A percentile compares a stretch with the other conserved stretches of the same genome.
Evolutionary conservation across 495 filamentous ascomycete genomes (phyloP).

Genomic region (Penicillium odoratum): DNA sequence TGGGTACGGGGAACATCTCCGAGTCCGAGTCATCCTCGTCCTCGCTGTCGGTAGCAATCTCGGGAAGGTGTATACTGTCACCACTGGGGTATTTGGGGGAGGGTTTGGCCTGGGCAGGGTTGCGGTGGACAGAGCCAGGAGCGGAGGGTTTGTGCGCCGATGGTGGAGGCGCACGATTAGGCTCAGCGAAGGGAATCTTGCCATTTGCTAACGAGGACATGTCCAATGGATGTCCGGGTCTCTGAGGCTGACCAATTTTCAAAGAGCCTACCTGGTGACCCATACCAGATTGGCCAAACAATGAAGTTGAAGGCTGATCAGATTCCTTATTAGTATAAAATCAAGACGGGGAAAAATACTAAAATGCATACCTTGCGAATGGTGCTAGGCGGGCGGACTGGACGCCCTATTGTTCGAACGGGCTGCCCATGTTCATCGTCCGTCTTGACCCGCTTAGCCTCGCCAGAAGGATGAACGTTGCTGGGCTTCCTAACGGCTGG

Average conservation of each 20-base stretch:
- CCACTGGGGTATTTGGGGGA: conserved; percentile 78
- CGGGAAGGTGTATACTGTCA: conserved; percentile 80
- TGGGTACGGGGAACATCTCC: conserved; percentile 60
- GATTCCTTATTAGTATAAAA: not conserved
- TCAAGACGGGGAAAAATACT: conserved; percentile 5
- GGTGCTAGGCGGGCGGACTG: conserved; percentile 71
- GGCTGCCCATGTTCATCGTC: conserved; percentile 54
- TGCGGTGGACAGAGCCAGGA: conserved; percentile 39
- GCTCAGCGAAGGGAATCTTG: conserved; percentile 85
- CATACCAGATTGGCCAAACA: conserved; percentile 56
- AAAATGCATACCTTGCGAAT: conserved; percentile 66
- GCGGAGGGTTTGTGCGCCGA: conserved; percentile 59
- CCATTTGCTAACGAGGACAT: conserved; percentile 81
- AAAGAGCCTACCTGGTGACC: conserved; percentile 43
- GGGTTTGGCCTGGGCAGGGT: conserved; percentile 56
- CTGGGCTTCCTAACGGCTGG: conserved; percentile 42
- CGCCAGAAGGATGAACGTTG: conserved; percentile 47
- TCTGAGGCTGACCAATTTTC: conserved; percentile 49
- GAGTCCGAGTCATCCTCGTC: conserved; percentile 68
- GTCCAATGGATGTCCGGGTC: conserved; percentile 70
- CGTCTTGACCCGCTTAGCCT: conserved; percentile 58
- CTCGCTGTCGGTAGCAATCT: conserved; percentile 85
- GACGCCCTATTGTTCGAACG: conserved; percentile 70
- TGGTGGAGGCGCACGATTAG: conserved; percentile 48
- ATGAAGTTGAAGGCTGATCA: conserved; percentile 57